Base-by-base conservation (phyloP, 192 early-diverging fungal species). In the Haplosporangium gracile region DNA sequence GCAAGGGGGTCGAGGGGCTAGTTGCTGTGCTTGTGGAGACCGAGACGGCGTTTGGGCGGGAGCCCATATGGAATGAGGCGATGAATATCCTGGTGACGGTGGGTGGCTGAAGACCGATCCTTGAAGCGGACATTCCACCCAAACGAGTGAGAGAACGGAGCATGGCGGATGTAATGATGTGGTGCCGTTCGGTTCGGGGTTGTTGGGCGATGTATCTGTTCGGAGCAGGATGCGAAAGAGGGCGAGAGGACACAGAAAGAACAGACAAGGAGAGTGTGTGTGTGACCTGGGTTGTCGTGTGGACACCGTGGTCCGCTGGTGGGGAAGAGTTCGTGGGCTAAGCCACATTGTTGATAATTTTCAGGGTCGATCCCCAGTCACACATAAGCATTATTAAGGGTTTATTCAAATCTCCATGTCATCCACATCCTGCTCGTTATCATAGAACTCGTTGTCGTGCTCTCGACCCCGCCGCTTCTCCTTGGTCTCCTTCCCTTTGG, bases 401-500 rank as follows among this genome's bases (percentile, higher is more conserved):
- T 16, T 65, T 65, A 65, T 65, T 65, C 9, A 15, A 26, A 77
- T 77, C 43, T 82, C 81, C 55, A 77, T 26, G 6, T 82, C 81
- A 16, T 82, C 81, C 1, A 76, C 70, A 51, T 85, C 83, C 43
- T 81, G 74, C 22, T 86, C 84, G 16, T 81, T 78, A 36, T 86
- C 84, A 65, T 74, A 86, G 32, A 57, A 86, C 26, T 86, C 84
- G 22, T 77, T 86, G 16, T 32, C 72, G 40, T 81, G 75, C 29
- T 81, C 79, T 2, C 84, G 42, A 1, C 77, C 74, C 5, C 75
- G 75, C 68, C 60, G 84, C 53, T 47, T 73, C 65, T 86, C 84
- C 79, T 86, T 86, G 10, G 74, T 76, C 22, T 86, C 84, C 32
- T 71, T 79, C 2, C 84, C 84, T 40, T 73, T 80, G 9, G 71